Evolutionary conservation across 2,329 filamentous ascomycete species (phyloP).

Genomic region (Balansia obtecta): DNA sequence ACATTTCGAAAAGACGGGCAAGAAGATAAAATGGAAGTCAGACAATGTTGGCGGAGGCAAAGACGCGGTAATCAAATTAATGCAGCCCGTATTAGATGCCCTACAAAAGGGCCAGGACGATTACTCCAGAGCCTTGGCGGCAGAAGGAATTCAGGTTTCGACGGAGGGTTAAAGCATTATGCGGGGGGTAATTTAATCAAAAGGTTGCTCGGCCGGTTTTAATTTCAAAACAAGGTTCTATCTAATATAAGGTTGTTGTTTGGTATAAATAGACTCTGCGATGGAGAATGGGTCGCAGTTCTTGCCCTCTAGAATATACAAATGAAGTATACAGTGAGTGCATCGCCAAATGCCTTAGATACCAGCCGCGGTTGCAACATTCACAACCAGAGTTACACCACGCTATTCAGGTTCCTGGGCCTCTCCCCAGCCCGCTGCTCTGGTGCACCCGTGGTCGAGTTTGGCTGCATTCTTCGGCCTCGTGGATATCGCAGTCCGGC

Average conservation of each 20-base stretch:
- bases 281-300: background rate
- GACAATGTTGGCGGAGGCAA: constrained; percentile 61
- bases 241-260: background rate
- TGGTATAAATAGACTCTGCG: background rate
- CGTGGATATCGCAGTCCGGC: too few species aligned
- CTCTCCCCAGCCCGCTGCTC: too few species aligned
- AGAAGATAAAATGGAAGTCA: constrained; percentile 57
- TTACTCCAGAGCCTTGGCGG: constrained; percentile 59
- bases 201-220: background rate
- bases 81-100: constrained; percentile 61
- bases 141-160: constrained; percentile 40
- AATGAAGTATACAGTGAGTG: background rate
- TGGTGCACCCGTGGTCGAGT: too few species aligned
- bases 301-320: background rate
- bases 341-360: background rate
- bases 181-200: background rate
- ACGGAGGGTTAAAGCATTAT: constrained; percentile 26
- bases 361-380: too few species aligned
- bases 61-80: constrained; percentile 61
- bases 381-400: too few species aligned
- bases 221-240: background rate
- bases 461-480: too few species aligned
- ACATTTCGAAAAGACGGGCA: constrained; percentile 59
- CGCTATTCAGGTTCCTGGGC: too few species aligned
- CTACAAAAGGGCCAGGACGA: constrained; percentile 57